phyloP scores from a whole-genome alignment of 768 basidiomycete genomes.

The Termitomyces sp. region DNA sequence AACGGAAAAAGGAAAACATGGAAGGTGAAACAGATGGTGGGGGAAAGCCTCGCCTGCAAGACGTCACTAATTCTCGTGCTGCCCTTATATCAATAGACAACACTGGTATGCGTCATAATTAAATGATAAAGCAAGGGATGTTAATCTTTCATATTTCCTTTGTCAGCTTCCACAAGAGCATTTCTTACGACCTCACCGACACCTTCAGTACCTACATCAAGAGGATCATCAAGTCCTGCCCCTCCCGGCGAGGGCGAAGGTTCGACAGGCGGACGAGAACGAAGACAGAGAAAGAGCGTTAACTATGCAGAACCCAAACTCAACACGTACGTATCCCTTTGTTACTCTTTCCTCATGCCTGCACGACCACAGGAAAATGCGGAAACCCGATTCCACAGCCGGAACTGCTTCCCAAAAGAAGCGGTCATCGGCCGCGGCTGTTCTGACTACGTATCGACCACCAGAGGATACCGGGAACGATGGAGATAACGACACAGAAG shows the following conservation, averaged over 20 bases:
- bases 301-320: slow-evolving; percentile 87
- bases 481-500: slow-evolving; percentile 30
- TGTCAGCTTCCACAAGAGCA: slow-evolving; percentile 9
- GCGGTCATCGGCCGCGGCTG: slow-evolving; percentile 38
- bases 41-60: slow-evolving; percentile 49
- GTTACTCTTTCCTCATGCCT: not conserved
- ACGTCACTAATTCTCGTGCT: slow-evolving; percentile 54
- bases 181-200: slow-evolving; percentile 29
- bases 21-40: slow-evolving; percentile 31
- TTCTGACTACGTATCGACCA: slow-evolving; percentile 26
- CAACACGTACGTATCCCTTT: slow-evolving; percentile 60
- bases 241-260: slow-evolving; percentile 29
- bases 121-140: not conserved
- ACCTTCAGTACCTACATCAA: slow-evolving; percentile 40
- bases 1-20: slow-evolving; percentile 31
- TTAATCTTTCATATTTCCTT: slow-evolving; percentile 10
- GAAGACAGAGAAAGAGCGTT: slow-evolving; percentile 65
- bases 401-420: slow-evolving; percentile 35
- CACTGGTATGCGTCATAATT: slow-evolving; percentile 24
- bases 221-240: slow-evolving; percentile 38
- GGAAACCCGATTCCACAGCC: slow-evolving; percentile 64
- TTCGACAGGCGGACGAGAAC: slow-evolving; percentile 41
- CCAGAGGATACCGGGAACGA: slow-evolving; percentile 22
- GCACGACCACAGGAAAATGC: slow-evolving; percentile 66
- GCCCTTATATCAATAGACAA: slow-evolving; percentile 40